These are phyloP conservation scores for Coemansia sp. DNA, from an alignment of 371 early-diverging fungal genomes.

Conservation along the genomic window DNA sequence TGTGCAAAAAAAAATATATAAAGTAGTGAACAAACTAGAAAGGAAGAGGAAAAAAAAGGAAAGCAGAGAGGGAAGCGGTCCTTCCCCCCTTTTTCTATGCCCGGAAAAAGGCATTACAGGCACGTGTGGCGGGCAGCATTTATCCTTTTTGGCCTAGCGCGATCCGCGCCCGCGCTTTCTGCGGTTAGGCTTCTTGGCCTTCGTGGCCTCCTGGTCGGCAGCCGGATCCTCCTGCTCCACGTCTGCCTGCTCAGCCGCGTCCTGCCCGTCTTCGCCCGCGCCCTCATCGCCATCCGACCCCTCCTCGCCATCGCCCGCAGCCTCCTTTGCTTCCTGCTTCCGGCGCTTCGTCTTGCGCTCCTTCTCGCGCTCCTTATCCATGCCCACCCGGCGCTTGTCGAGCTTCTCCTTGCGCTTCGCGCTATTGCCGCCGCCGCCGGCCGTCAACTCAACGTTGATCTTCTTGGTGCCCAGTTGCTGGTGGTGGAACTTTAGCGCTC, in stretches of 20 bases:
- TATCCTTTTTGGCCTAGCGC: slow-evolving; percentile 7
- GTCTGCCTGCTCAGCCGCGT: background rate
- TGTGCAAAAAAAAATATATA: too few species aligned
- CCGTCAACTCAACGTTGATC: slow-evolving; percentile 80
- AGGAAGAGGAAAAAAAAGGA: too few species aligned
- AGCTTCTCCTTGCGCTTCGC: slow-evolving; percentile 65
- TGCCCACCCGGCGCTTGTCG: slow-evolving; percentile 62
- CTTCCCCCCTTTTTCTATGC: too few species aligned
- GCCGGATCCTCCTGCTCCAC: background rate
- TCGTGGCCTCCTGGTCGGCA: slow-evolving; percentile 3
- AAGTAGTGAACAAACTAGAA: too few species aligned
- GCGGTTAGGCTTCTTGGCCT: slow-evolving; percentile 35
- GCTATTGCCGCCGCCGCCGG: slow-evolving; percentile 77
- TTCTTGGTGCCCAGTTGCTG: slow-evolving; percentile 64
- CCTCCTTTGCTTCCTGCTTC: slow-evolving; percentile 3
- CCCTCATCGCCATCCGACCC: background rate
- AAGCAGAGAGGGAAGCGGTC: too few species aligned
- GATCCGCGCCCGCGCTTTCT: slow-evolving; percentile 44
- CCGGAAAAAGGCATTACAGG: too few species aligned
- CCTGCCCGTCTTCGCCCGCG: background rate
- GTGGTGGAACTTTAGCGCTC: slow-evolving; percentile 70
- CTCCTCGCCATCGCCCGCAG: background rate
- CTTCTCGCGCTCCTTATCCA: slow-evolving; percentile 58
- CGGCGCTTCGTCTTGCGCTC: slow-evolving; percentile 37
- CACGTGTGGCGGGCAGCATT: background rate